Conservation (phyloP, 208 protist species). For the Trichomonas gallinae region DNA sequence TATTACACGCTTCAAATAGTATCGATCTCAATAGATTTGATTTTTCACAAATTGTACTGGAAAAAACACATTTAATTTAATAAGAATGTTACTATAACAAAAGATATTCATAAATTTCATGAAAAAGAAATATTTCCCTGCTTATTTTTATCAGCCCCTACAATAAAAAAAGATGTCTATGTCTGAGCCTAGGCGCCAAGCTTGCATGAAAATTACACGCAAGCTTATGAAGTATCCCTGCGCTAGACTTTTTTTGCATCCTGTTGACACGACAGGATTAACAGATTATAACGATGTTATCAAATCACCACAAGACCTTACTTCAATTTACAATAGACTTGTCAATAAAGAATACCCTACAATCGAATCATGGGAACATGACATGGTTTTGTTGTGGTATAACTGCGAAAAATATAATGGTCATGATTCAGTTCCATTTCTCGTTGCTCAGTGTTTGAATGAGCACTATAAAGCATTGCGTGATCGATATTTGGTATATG, state of each 20-base stretch:
- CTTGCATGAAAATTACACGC: background rate
- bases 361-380: background rate
- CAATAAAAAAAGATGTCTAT: background rate
- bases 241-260: background rate
- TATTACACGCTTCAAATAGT: too few species aligned
- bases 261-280: background rate
- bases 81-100: too few species aligned
- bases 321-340: background rate
- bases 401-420: constrained; percentile 10
- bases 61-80: too few species aligned
- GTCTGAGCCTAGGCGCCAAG: background rate
- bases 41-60: too few species aligned
- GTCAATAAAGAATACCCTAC: background rate
- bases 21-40: too few species aligned
- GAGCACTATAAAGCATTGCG: background rate
- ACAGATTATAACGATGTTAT: background rate
- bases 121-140: too few species aligned
- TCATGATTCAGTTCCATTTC: background rate
- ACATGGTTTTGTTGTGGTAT: background rate
- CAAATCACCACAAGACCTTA: background rate
- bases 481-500: background rate
- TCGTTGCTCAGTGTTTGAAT: background rate
- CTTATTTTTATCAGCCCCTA: too few species aligned
- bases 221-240: background rate
- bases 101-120: too few species aligned